These are phyloP conservation scores for Cyberlindnera mrakii DNA, from an alignment of 805 yeast genomes.

Conservation along the genomic window DNA sequence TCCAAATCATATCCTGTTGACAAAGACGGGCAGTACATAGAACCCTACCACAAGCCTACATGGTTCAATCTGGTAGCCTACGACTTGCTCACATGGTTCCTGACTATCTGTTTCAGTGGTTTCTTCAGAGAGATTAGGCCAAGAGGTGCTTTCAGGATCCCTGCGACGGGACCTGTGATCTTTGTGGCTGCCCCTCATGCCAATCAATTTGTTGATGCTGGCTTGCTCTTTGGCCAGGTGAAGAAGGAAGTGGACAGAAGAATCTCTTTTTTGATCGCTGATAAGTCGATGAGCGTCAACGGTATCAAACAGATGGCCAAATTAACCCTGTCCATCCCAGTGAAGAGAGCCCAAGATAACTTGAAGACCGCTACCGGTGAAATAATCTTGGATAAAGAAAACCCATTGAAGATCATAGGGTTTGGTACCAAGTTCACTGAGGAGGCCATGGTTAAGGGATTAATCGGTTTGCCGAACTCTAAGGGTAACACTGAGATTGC, in stretches of 20 bases:
- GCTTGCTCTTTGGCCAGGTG: slow-evolving; percentile 78
- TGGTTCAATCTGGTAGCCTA: neutral
- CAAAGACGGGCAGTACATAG: neutral
- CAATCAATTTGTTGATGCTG: slow-evolving; percentile 80
- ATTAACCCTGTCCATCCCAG: slow-evolving; percentile 81
- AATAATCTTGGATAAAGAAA: slow-evolving; percentile 47
- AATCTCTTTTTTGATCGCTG: slow-evolving; percentile 81
- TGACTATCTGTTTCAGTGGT: slow-evolving; percentile 45
- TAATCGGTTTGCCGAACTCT: slow-evolving; percentile 71
- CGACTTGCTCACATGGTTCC: slow-evolving; percentile 47
- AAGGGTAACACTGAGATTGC: slow-evolving; percentile 71
- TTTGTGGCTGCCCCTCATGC: slow-evolving; percentile 98
- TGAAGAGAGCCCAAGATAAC: slow-evolving; percentile 86
- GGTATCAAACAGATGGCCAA: slow-evolving; percentile 75
- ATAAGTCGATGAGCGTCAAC: slow-evolving; percentile 55
- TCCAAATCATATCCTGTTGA: neutral
- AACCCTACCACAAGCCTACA: slow-evolving; percentile 1
- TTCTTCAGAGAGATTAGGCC: slow-evolving; percentile 88
- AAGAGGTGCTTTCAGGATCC: slow-evolving; percentile 75
- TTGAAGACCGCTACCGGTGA: slow-evolving; percentile 62
- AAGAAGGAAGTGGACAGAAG: slow-evolving; percentile 60
- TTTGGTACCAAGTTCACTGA: slow-evolving; percentile 57
- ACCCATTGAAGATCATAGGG: slow-evolving; percentile 57
- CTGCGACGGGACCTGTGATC: slow-evolving; percentile 74
- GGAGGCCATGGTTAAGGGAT: slow-evolving; percentile 53